Evolutionary conservation across 306 rosid species (phyloP), one percentile per base, ranked within the genome.

Genomic region (Sophora flavescens): DNA sequence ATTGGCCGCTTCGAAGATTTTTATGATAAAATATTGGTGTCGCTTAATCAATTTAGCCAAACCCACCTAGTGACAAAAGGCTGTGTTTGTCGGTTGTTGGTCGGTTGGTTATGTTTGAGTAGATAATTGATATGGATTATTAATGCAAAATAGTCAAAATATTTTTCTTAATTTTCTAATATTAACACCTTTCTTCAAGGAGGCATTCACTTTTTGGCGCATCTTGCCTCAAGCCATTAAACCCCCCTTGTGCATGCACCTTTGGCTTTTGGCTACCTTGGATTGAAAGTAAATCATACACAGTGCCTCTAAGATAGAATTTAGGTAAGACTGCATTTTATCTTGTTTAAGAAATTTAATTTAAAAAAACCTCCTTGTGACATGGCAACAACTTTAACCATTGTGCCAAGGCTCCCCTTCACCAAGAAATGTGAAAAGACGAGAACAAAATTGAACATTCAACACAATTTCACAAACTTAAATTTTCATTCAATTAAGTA

Each of bases 401-500:
- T 63, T 65, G 56, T 4, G 8, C 17, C 8, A 32, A 67, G 45
- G 52, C 47, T 30, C 32, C 1, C 32, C 32, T 30, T 30, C 32
- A 16, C 35, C 41, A 32, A 57, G 75, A 57, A 33, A 66, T 56
- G 28, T 56, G 18, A 65, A 15, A 63, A 76, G 74, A 53, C 51
- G 69, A 70, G 16, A 54, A 56, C 50, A 63, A 62, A 61, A 53
- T 5, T 52, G 15, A 47, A 82, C 6, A 18, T 2, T 39, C 72
- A 78, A 45, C 17, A 57, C 4, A 59, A 18, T 47, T 69, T 56
- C 42, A 22, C 22, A 75, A 75, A 64, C 61, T 39, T 38, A 16
- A 30, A 7, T 30, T 51, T 52, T 35, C 15, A 53, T 71, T 17
- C 17, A 39, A 16, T 32, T 53, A 47, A 10, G 56, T 57, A 67